Percentiles rank a stretch among this genome's conserved stretches.
phyloP scores from a whole-genome alignment of 208 protist species.

The Strigomonas galati region DNA sequence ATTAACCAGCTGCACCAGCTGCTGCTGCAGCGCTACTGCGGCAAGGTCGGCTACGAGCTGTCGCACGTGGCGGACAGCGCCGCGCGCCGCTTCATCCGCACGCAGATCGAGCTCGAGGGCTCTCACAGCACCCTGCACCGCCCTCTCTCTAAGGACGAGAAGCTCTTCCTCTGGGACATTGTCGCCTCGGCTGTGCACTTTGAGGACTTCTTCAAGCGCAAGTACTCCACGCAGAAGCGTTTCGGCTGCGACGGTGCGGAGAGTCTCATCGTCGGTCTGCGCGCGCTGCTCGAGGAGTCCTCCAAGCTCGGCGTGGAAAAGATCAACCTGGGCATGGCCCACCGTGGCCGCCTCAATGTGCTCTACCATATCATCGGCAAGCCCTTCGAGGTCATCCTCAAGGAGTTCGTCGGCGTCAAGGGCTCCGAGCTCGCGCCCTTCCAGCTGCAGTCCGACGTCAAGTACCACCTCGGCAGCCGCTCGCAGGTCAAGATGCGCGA shows the following conservation, averaged over 20 bases:
- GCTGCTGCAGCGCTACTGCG: constrained; percentile 86
- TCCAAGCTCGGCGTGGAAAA: constrained; percentile 85
- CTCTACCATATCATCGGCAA: constrained; percentile 97
- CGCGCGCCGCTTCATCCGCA: constrained; percentile 88
- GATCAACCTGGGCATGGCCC: constrained; percentile 98
- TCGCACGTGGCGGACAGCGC: constrained; percentile 93
- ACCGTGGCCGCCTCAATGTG: constrained; percentile 97
- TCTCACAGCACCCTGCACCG: constrained; percentile 50
- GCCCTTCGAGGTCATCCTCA: constrained; percentile 90
- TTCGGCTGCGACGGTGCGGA: constrained; percentile 97
- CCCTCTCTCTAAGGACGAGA: constrained; percentile 67
- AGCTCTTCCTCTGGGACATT: constrained; percentile 82
- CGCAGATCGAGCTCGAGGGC: constrained; percentile 82
- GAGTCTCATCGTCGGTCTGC: constrained; percentile 94
- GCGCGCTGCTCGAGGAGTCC: constrained; percentile 87
- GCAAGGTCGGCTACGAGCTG: constrained; percentile 92
- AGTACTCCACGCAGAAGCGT: constrained; percentile 95
- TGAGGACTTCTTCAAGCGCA: constrained; percentile 93
- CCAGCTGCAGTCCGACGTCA: constrained; percentile 97
- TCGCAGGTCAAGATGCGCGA: constrained; percentile 59
- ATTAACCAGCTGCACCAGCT: constrained; percentile 72
- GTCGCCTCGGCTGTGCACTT: constrained; percentile 94
- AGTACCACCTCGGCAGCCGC: constrained; percentile 97
- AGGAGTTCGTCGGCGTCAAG: constrained; percentile 87
- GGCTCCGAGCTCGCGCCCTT: constrained; percentile 68